Conservation (phyloP, 2,329 filamentous ascomycete species). For the Aspergillus novoparasiticus region DNA sequence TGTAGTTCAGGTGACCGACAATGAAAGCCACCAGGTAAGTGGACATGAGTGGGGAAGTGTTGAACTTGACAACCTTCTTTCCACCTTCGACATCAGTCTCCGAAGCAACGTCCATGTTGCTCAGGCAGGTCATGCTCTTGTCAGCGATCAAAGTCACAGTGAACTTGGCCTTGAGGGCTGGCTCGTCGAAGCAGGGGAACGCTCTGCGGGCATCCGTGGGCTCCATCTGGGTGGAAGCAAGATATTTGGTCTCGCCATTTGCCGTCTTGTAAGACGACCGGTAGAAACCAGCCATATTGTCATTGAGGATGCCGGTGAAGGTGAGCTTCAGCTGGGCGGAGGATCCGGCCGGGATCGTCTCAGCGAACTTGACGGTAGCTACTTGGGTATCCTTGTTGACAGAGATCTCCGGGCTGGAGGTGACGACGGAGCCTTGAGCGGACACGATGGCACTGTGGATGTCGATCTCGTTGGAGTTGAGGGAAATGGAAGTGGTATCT, state of each 20-base stretch:
- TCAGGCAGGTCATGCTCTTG: constrained; percentile 85
- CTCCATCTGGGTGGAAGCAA: constrained; percentile 96
- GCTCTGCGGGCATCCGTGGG: constrained; percentile 89
- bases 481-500: constrained; percentile 79
- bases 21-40: constrained; percentile 95
- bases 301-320: constrained; percentile 80
- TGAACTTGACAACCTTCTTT: constrained; percentile 88
- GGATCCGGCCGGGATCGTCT: constrained; percentile 70
- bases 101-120: constrained; percentile 92
- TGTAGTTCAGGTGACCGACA: constrained; percentile 88
- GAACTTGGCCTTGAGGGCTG: constrained; percentile 88
- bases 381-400: constrained; percentile 80
- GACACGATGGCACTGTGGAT: constrained; percentile 74
- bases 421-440: constrained; percentile 55
- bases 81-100: constrained; percentile 71
- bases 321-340: constrained; percentile 77
- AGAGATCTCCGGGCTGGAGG: constrained; percentile 67
- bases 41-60: constrained; percentile 90
- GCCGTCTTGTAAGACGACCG: constrained; percentile 86
- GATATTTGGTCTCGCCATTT: constrained; percentile 75
- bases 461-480: constrained; percentile 86
- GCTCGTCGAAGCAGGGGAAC: constrained; percentile 97
- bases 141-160: constrained; percentile 89
- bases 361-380: constrained; percentile 76
- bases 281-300: constrained; percentile 98